Conservation (phyloP, 169 alveolate species). For the Eimeria falciformis region DNA sequence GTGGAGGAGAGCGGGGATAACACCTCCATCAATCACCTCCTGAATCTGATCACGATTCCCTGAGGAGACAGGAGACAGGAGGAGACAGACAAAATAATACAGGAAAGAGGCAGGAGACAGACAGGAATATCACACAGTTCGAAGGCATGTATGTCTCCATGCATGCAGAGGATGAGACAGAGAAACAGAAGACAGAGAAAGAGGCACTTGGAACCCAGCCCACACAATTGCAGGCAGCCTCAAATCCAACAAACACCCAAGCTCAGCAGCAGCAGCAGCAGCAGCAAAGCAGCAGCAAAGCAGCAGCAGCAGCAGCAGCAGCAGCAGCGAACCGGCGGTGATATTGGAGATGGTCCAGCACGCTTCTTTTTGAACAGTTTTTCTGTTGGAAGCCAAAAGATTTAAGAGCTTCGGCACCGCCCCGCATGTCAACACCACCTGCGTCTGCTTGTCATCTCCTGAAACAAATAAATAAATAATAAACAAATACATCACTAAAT, state of each 20-base stretch:
- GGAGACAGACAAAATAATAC: not conserved
- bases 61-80: not conserved
- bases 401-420: slow-evolving; percentile 89
- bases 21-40: slow-evolving; percentile 89
- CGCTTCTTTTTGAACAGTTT: slow-evolving; percentile 96
- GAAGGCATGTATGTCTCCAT: no score
- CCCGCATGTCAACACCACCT: slow-evolving; percentile 94
- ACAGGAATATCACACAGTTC: no score
- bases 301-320: slow-evolving; percentile 33
- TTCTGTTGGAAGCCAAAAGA: slow-evolving; percentile 91
- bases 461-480: slow-evolving; percentile 6
- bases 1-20: slow-evolving; percentile 90
- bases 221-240: no score
- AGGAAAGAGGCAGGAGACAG: not conserved
- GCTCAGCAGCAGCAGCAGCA: slow-evolving; percentile 16
- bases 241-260: no score
- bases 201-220: no score
- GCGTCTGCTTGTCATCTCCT: slow-evolving; percentile 97
- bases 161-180: no score
- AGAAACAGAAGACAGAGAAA: no score
- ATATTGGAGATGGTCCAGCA: slow-evolving; percentile 98
- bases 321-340: slow-evolving; percentile 93
- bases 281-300: slow-evolving; percentile 21
- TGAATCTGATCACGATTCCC: slow-evolving; percentile 93
- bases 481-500: not conserved